Base-by-base conservation (phyloP, 2,329 filamentous ascomycete species). In the Cytospora piceae region DNA sequence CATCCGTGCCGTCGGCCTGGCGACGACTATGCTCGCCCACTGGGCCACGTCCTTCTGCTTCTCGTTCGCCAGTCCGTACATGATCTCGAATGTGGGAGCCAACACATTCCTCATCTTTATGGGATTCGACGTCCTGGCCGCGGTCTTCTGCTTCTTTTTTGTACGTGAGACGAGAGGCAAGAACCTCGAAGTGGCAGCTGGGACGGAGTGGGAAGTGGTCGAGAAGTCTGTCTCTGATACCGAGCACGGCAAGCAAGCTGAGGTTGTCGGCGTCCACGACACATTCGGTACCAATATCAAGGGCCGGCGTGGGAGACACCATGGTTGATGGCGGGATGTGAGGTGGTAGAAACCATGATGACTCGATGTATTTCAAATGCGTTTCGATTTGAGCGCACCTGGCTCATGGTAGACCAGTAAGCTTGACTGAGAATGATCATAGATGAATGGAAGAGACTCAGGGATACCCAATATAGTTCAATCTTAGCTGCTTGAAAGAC, bases 1-100 rank as follows among this genome's bases (percentile, higher is more conserved):
- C 15, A 69, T 66, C 37, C 68, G 68, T 42, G 76, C 70, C 76
- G 79, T 64, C 74, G 82, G 4, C 81, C 82, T 11, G 86, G 87
- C 55, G 20, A 63, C 61, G 9, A n/a, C 61, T 11, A 63, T 63
- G 61, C 53, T 63, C 14, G 61, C 61, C 15, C 61, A 63, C 39
- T 63, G 61, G 61, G 61, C 54, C 6, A 64, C 87, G 2, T 63
- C 60, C 6, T 61, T 66, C 54, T 66, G 64, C 27, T 61, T 65
- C 52, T 65, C 63, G 5, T 58, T 61, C 20, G 57, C 63, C 24
- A 61, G 63, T 32, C 63, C 63, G 6, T 65, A 61, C 27, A 61
- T 65, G 63, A 61, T 65, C 24, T 24, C 37, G 7, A 59, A 56
- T 20, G 27, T 65, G 14, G 63, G 63, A 7, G 63, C 63, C 37